phyloP scores from a whole-genome alignment of 164 flowering plant genomes.

The Warburgia ugandensis region DNA sequence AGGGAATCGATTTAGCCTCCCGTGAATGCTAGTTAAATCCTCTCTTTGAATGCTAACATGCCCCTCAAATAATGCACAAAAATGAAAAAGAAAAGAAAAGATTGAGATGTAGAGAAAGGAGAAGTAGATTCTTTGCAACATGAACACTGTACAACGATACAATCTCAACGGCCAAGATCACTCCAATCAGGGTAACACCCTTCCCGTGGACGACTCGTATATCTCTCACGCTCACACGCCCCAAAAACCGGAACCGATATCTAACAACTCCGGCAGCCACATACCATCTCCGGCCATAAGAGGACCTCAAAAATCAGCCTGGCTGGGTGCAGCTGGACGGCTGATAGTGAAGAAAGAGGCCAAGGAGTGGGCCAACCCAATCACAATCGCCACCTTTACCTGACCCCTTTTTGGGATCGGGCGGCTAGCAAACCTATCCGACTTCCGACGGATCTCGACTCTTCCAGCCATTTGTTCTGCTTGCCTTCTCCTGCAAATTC shows the following conservation, averaged over 20 bases:
- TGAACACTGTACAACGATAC: not conserved
- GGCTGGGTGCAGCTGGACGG: constrained; percentile 1
- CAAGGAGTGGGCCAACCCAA: constrained; percentile 8
- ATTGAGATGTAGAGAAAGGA: too few species aligned
- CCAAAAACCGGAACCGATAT: not conserved
- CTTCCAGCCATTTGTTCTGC: constrained; percentile 9
- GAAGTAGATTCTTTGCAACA: too few species aligned
- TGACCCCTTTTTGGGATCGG: constrained; percentile 9
- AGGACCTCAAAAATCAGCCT: not conserved
- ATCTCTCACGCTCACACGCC: not conserved
- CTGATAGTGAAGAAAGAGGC: constrained; percentile 8
- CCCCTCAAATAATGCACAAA: too few species aligned
- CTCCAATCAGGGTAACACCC: too few species aligned
- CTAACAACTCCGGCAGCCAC: constrained; percentile 1
- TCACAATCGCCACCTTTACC: constrained; percentile 5
- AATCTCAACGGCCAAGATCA: not conserved
- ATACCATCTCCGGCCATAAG: not conserved
- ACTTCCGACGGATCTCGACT: not conserved
- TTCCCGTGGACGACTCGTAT: constrained; percentile 2
- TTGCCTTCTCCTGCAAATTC: too few species aligned
- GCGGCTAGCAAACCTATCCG: not conserved
- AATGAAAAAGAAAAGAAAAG: too few species aligned
- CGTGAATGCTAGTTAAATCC: too few species aligned
- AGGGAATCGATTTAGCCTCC: too few species aligned
- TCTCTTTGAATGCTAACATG: too few species aligned